Evolutionary conservation across 140 eudicot species (phyloP).

Genomic region (Cichorium intybus): DNA sequence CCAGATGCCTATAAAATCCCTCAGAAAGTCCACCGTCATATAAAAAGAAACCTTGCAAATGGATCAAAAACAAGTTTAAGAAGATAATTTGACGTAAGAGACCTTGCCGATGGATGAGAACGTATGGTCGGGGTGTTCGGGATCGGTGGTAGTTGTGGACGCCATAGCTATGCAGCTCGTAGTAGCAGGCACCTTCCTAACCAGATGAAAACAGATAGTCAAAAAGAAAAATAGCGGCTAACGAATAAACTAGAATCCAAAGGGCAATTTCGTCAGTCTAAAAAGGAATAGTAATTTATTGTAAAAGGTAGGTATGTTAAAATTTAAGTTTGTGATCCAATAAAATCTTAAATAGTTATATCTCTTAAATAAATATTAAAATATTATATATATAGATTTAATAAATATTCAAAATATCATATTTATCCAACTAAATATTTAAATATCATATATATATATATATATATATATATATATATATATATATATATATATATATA

Average conservation of each 20-base stretch:
- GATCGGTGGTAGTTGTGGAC: constrained; percentile 35
- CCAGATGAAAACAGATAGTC: constrained; percentile 1
- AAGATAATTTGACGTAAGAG: background rate
- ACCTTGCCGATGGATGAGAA: constrained; percentile 59
- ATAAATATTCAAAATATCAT: too few species aligned
- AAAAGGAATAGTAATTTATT: background rate
- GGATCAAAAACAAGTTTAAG: background rate
- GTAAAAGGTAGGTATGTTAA: too few species aligned
- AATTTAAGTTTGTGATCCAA: too few species aligned
- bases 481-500: too few species aligned
- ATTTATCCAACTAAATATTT: too few species aligned
- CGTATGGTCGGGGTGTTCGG: constrained; percentile 44
- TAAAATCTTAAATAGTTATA: too few species aligned
- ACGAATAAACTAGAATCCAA: constrained; percentile 4
- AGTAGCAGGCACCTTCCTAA: constrained; percentile 19
- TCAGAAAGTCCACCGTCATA: background rate
- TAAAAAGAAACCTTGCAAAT: background rate
- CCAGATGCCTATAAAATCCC: constrained; percentile 43
- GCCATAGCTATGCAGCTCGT: constrained; percentile 35
- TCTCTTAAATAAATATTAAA: too few species aligned
- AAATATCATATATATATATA: too few species aligned
- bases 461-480: too few species aligned
- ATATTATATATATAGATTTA: too few species aligned
- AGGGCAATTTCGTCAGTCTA: constrained; percentile 1
- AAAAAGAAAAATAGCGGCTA: constrained; percentile 32